These are phyloP conservation scores for Macrocybe sp. DNA, from an alignment of 1,284 basidiomycete species.

Conservation along the genomic window DNA sequence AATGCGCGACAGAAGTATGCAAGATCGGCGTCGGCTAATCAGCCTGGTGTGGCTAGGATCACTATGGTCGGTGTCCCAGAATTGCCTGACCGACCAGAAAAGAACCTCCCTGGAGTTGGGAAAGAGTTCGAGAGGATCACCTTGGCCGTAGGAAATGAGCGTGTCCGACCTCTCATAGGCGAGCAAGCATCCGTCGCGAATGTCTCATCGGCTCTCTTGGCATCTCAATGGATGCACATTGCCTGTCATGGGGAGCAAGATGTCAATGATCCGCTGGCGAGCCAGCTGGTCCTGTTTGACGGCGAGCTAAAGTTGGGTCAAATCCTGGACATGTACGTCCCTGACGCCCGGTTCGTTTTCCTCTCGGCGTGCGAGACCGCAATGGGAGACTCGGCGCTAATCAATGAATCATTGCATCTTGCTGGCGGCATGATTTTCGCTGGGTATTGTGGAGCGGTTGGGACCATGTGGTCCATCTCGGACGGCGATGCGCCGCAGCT, in stretches of 20 bases:
- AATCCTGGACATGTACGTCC: conserved; percentile 9
- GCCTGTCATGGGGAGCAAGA: conserved; percentile 16
- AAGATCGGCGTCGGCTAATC: too few species aligned
- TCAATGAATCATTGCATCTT: conserved; percentile 26
- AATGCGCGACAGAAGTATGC: neutral
- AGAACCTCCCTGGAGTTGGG: conserved; percentile 3
- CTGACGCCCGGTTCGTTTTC: conserved; percentile 15
- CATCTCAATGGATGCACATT: conserved; percentile 12
- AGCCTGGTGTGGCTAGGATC: too few species aligned
- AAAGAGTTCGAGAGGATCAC: neutral
- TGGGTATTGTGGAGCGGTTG: conserved; percentile 28
- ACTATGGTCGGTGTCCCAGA: too few species aligned
- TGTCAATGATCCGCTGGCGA: conserved; percentile 10
- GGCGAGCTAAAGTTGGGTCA: conserved; percentile 9
- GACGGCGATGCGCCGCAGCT: conserved; percentile 23
- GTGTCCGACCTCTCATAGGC: too few species aligned
- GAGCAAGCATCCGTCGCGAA: neutral
- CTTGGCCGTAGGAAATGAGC: too few species aligned
- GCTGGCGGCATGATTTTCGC: conserved; percentile 28
- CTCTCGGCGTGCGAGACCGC: conserved; percentile 33
- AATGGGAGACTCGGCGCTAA: conserved; percentile 17
- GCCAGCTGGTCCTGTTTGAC: conserved; percentile 9
- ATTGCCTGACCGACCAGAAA: neutral
- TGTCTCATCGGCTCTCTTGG: neutral
- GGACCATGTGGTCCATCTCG: conserved; percentile 27